Evolutionary conservation across 1,284 basidiomycete species (phyloP).

Genomic region (Ustilago crameri): DNA sequence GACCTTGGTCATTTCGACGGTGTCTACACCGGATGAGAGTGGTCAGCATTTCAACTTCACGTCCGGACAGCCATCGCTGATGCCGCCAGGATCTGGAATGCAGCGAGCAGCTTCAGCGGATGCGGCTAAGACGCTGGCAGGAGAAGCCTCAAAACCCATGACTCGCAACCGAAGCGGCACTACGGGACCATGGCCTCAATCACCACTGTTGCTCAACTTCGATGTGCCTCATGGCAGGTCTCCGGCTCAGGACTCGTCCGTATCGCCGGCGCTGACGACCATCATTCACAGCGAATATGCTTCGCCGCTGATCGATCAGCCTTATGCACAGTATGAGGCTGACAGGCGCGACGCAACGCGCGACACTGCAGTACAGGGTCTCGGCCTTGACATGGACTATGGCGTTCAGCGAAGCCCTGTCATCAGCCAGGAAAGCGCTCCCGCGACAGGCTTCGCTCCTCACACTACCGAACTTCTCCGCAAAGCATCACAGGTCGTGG

Average conservation of each 20-base stretch:
- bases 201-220: constrained; percentile 38
- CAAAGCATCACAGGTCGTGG: constrained; percentile 22
- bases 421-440: constrained; percentile 1
- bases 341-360: neutral
- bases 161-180: constrained; percentile 41
- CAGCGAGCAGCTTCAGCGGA: constrained; percentile 18
- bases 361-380: constrained; percentile 13
- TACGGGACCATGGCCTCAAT: constrained; percentile 48
- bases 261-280: constrained; percentile 32
- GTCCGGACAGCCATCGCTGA: constrained; percentile 17
- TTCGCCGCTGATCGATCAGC: constrained; percentile 18
- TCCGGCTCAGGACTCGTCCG: constrained; percentile 2
- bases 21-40: constrained; percentile 31
- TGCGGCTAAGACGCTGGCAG: constrained; percentile 3
- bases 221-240: neutral
- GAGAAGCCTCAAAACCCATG: constrained; percentile 16
- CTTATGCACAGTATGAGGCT: neutral
- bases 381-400: constrained; percentile 29
- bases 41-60: constrained; percentile 23
- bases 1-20: constrained; percentile 41
- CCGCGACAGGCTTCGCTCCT: constrained; percentile 26
- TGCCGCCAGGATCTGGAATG: constrained; percentile 15
- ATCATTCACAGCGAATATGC: constrained; percentile 30
- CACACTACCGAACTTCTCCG: constrained; percentile 34
- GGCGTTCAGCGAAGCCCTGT: neutral